Base-by-base conservation (phyloP, 2,329 filamentous ascomycete species). In the Xylaria arbuscula region DNA sequence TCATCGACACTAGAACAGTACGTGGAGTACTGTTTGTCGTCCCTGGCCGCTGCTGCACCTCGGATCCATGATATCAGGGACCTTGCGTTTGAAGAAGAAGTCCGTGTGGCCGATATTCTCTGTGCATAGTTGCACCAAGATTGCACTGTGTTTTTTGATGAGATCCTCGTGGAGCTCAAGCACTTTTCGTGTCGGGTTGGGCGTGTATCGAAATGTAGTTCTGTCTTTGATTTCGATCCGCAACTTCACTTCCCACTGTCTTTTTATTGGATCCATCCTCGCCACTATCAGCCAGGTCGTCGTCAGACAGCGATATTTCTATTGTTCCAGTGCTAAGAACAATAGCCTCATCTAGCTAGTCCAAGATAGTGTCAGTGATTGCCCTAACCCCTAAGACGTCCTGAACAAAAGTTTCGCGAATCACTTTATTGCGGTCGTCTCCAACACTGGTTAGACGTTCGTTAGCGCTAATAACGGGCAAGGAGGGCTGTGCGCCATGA, bases 21-120 rank as follows among this genome's bases (percentile, higher is more conserved):
- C 13, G n/a, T 62, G 8, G n/a, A 62, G 48, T 53, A 62, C 17
- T 40, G n/a, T 61, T 61, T 61, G n/a, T 51, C 15, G 45, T 24
- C 13, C 48, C n/a, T 61, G 15, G 32, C 32, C 15, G 28, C 34
- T 51, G 45, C 36, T 61, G 15, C 13, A 61, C 40, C 51, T 61
- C 40, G 24, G 58, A 24, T 51, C 13, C 9, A 15, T 61, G 13
- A 61, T 61, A 51, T 62, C n/a, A 13, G 8, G 19, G n/a, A 62
- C 36, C 13, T 62, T 62, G 13, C 47, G 47, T 62, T 62, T 42
- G 15, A 62, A 62, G 19, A 61, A 13, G 45, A 61, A 61, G 51
- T 61, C 58, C n/a, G 10, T 51, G 17, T 51, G 32, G 32, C 34
- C 45, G 45, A 61, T 61, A 10, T 61, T 61, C 34, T 61, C n/a